Base-by-base conservation (phyloP, 2,329 filamentous ascomycete genomes). In the Tolypocladium nubicola region DNA sequence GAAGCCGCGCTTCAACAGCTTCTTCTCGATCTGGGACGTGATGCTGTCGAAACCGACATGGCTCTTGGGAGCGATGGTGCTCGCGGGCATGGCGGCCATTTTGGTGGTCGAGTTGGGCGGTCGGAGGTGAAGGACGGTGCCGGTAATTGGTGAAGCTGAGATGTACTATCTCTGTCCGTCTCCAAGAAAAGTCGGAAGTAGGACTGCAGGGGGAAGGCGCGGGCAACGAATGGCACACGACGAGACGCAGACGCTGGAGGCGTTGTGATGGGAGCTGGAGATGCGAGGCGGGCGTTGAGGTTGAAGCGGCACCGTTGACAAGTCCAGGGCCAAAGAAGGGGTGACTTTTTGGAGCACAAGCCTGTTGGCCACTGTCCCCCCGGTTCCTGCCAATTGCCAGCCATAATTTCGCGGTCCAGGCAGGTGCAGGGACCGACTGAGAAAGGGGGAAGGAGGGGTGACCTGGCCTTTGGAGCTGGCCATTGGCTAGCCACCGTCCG, bases 1-100 rank as follows among this genome's bases (percentile, higher is more conserved):
- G 78, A 99, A 99, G 69, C 94, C 94, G 78, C 94, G 91, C 85
- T 99, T 99, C 79, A 99, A 77, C 73, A 97, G 88, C 88, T 99
- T 99, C 80, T 90, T 89, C 87, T 99, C 94, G 69, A 99, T 99
- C 82, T 99, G 94, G 66, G 88, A 91, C 68, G 94, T 99, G 83
- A 99, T 99, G 81, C 91, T 97, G 82, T 99, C 94, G 81, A 99
- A 99, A 85, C 94, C 94, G 76, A 99, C 94, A 83, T 97, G 94
- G 87, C 88, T 96, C 75, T 94, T 87, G 71, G 94, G 94, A 77
- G 90, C 94, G 73, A 88, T 84, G 70, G 85, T 85, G 69, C 84
- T 78, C 71, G 85, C 54, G 72, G 69, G 87, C 84, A 88, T 87
- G 73, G 77, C 75, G 64, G 77, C 76, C 77, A 80, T 81, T 67